Percentiles rank a stretch among this genome's conserved stretches.
Evolutionary conservation across 2,329 filamentous ascomycete genomes (phyloP).

Genomic region (Aureobasidium vineae): DNA sequence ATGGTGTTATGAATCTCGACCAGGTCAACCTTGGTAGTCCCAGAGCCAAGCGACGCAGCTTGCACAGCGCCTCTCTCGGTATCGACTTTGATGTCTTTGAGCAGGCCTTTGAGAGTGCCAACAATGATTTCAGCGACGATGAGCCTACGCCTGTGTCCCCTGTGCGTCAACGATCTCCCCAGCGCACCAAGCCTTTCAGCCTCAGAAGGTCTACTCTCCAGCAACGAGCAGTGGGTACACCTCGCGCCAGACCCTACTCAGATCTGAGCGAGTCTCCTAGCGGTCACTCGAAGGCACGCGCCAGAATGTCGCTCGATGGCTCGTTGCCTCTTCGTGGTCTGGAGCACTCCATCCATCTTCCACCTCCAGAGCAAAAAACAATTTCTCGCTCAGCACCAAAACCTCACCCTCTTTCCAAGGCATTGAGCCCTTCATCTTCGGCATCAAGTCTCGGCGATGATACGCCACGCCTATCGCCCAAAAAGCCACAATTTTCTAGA

Average conservation of each 20-base stretch:
- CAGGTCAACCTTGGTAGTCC: slow-evolving; percentile 76
- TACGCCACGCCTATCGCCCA: slow-evolving; percentile 23
- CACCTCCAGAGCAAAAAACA: slow-evolving; percentile 35
- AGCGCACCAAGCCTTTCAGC: slow-evolving; percentile 36
- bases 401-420: slow-evolving; percentile 80
- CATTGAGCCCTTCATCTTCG: slow-evolving; percentile 83
- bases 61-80: slow-evolving; percentile 70
- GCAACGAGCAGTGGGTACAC: slow-evolving; percentile 64
- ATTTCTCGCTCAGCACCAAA: slow-evolving; percentile 43
- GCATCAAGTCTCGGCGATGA: slow-evolving; percentile 75
- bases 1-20: slow-evolving; percentile 85
- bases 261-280: slow-evolving; percentile 34
- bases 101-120: slow-evolving; percentile 42
- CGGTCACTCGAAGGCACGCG: slow-evolving; percentile 40
- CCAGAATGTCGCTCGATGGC: slow-evolving; percentile 77
- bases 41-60: slow-evolving; percentile 83
- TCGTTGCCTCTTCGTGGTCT: slow-evolving; percentile 65
- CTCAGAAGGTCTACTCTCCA: slow-evolving; percentile 84
- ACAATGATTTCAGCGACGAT: slow-evolving; percentile 30
- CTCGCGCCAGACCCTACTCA: slow-evolving; percentile 41
- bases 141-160: slow-evolving; percentile 20
- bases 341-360: slow-evolving; percentile 55
- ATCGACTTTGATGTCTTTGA: slow-evolving; percentile 76
- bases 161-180: slow-evolving; percentile 35
- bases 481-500: slow-evolving; percentile 51